Base-by-base conservation (phyloP, 305 asterid species). In the Fraxinus nigra region DNA sequence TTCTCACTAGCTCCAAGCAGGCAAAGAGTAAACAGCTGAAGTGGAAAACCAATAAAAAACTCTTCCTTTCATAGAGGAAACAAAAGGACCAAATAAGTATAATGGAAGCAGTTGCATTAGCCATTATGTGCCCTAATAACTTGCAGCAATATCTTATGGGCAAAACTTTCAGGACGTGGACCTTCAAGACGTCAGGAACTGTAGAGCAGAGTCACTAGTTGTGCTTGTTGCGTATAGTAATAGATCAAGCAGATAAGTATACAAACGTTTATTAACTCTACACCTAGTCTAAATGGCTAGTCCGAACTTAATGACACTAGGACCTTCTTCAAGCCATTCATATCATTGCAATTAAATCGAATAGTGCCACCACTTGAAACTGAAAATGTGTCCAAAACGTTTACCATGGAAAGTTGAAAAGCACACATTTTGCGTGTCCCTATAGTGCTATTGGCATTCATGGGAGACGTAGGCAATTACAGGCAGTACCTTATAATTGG, bases 401-500 rank as follows among this genome's bases (percentile, higher is more conserved):
- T 40, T 40, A 10, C 16, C 51, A 4, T 43, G 16, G 16, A 11
- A 43, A 10, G 51, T 13, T 13, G 59, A 13, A 3, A 13, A 48
- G 3, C 18, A 2, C 18, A 48, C 1, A 48, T 48, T 48, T 30
- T 67, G 33, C 13, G 1, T 51, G 56, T 13, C n/a, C 59, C 1
- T 13, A 48, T 48, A 48, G 59, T 48, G 59, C 59, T 13, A 56
- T 5, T 20, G 16, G 34, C 18, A 30, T 77, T 22, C 70, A 72
- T 35, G 22, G 34, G 46, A 37, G 61, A 63, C 56, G 4, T 84
- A 9, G 35, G 46, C 70, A 43, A 51, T 72, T 77, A 59, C 38
- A 48, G 48, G 37, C 22, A 61, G 80, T 87, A 93, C 98, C 98
- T 95, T 91, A 93, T 91, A 76, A 93, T 86, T 13, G 87, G 98